Evolutionary conservation across 768 basidiomycete species (phyloP).

Genomic region (Tephrocybe sp.): DNA sequence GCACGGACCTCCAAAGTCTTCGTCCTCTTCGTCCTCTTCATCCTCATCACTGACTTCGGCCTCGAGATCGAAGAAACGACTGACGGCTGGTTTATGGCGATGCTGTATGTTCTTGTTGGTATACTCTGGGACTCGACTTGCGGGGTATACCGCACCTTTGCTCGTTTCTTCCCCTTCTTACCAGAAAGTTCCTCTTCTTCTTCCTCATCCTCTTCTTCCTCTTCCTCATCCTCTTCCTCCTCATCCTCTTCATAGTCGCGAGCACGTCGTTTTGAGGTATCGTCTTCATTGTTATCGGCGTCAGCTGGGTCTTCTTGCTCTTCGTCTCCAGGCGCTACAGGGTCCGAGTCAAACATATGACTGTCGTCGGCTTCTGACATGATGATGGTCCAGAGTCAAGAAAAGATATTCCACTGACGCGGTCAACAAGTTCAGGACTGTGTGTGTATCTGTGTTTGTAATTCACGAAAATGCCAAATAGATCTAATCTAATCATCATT

Average conservation of each 20-base stretch:
- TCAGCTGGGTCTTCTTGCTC: constrained; percentile 37
- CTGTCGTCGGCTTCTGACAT: constrained; percentile 45
- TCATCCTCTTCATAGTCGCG: constrained; percentile 32
- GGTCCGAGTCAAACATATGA: constrained; percentile 32
- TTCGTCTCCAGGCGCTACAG: constrained; percentile 37
- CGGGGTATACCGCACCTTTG: constrained; percentile 43
- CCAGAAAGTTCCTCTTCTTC: constrained; percentile 53
- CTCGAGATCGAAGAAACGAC: constrained; percentile 92
- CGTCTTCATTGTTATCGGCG: constrained; percentile 39
- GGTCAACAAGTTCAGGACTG: too few species aligned
- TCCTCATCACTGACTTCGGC: constrained; percentile 97
- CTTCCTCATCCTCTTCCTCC: constrained; percentile 40
- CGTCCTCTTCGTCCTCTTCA: constrained; percentile 85
- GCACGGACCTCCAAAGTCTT: constrained; percentile 57
- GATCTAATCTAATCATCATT: not conserved
- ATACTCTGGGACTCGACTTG: constrained; percentile 3
- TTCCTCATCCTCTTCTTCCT: constrained; percentile 55
- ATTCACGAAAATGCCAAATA: not conserved
- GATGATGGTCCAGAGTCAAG: constrained; percentile 26
- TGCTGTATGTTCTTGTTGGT: constrained; percentile 35
- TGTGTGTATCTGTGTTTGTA: not conserved
- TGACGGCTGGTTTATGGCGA: constrained; percentile 64
- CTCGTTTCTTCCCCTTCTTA: constrained; percentile 52
- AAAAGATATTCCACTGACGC: too few species aligned
- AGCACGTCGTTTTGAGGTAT: constrained; percentile 27